These are phyloP conservation scores for Cercophora sp. DNA, from an alignment of 495 filamentous ascomycete species.

Conservation along the genomic window DNA sequence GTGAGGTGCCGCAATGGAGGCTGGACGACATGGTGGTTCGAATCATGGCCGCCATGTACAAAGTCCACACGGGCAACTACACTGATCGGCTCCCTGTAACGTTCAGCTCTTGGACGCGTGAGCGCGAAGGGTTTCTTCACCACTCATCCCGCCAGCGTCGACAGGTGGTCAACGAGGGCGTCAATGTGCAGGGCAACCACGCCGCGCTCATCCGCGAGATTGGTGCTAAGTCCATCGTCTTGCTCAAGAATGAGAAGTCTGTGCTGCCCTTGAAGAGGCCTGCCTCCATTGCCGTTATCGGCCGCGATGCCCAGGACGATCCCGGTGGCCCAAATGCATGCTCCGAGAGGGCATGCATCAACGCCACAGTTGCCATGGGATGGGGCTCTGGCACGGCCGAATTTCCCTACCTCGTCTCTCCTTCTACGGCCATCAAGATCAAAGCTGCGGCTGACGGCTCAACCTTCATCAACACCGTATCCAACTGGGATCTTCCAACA, in stretches of 20 bases:
- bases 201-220: conserved; percentile 50
- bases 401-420: conserved; percentile 63
- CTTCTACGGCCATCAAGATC: conserved; percentile 50
- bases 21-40: conserved; percentile 88
- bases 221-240: conserved; percentile 54
- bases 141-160: conserved; percentile 53
- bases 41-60: conserved; percentile 84
- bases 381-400: conserved; percentile 58
- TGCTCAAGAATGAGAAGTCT: conserved; percentile 58
- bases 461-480: conserved; percentile 24
- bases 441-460: conserved; percentile 28
- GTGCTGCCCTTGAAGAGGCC: conserved; percentile 51
- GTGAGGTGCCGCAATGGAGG: conserved; percentile 69
- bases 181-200: conserved; percentile 51
- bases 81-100: conserved; percentile 60
- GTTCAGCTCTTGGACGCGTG: conserved; percentile 80
- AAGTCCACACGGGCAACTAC: conserved; percentile 68
- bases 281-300: conserved; percentile 56
- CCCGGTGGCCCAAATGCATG: conserved; percentile 43
- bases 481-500: conserved; percentile 35
- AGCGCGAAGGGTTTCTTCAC: conserved; percentile 67
- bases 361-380: conserved; percentile 53
- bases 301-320: conserved; percentile 57
- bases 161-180: conserved; percentile 61
- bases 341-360: conserved; percentile 46